These are phyloP conservation scores for Solanum chiquidenum DNA, from an alignment of 257 asterid genomes.

Conservation along the genomic window DNA sequence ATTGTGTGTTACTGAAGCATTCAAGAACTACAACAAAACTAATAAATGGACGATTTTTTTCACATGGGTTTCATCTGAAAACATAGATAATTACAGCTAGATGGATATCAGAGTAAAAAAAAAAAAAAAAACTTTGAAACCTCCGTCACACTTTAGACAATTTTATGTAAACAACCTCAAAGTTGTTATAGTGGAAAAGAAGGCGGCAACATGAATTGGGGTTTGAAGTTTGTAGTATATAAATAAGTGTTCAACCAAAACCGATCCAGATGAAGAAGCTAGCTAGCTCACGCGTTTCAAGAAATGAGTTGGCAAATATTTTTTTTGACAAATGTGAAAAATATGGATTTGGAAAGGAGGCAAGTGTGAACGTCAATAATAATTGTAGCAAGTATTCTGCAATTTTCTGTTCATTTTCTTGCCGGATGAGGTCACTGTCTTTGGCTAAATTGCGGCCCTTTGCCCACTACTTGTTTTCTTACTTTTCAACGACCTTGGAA, in stretches of 20 bases:
- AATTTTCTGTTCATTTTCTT: no score
- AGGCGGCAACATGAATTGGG: neutral
- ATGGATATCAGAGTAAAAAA: neutral
- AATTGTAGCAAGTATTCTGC: no score
- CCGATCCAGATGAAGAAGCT: neutral
- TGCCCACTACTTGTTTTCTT: neutral
- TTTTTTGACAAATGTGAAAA: neutral
- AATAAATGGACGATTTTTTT: neutral
- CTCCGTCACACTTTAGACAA: constrained; percentile 20
- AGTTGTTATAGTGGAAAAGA: neutral
- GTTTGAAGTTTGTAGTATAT: neutral
- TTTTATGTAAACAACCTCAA: constrained; percentile 18
- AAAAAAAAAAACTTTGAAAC: constrained; percentile 7
- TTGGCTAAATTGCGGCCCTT: no score
- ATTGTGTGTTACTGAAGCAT: neutral
- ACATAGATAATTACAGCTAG: neutral
- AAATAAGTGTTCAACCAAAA: neutral
- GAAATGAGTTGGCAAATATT: neutral
- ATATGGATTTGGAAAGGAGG: neutral
- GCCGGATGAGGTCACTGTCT: neutral
- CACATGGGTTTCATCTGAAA: constrained; percentile 15
- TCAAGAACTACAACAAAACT: neutral
- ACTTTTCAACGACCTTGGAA: neutral
- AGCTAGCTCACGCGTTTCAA: neutral
- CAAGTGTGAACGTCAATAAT: neutral